Percentiles rank a stretch among this genome's conserved stretches.
Conservation (phyloP, 78 protist genomes). For the Speleostelium caveatum region DNA sequence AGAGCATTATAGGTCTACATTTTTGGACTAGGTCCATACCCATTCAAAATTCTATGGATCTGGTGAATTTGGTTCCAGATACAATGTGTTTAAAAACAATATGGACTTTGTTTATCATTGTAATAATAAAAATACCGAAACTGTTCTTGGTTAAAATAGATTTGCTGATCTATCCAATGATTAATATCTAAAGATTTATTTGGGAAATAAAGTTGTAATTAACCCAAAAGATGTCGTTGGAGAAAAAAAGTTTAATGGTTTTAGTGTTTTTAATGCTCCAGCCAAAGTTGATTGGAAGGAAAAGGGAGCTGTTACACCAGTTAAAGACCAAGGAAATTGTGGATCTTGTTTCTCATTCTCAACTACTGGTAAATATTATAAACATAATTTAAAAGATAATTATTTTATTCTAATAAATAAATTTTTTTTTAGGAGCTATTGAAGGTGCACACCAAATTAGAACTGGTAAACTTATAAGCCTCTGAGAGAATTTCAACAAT, state of each 20-base stretch:
- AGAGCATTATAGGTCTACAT: constrained; percentile 26
- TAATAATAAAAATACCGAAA: constrained; percentile 10
- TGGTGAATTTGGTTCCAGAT: constrained; percentile 14
- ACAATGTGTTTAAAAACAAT: constrained; percentile 23
- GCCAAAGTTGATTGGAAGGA: constrained; percentile 17
- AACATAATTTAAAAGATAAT: no score
- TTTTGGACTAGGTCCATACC: constrained; percentile 25
- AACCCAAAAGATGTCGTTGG: background rate
- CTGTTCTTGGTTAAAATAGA: constrained; percentile 30
- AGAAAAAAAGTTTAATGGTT: no score
- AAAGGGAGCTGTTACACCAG: constrained; percentile 27
- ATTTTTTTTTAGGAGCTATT: no score
- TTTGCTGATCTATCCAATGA: constrained; percentile 62
- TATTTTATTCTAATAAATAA: no score
- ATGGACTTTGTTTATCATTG: constrained; percentile 54
- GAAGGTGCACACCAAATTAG: constrained; percentile 51
- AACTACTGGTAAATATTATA: background rate
- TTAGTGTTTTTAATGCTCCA: no score
- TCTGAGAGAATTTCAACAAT: constrained; percentile 36
- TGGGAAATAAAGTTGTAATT: constrained; percentile 36
- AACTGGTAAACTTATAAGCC: constrained; percentile 45
- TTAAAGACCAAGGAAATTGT: constrained; percentile 42
- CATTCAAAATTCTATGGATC: constrained; percentile 1
- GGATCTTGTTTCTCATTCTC: constrained; percentile 48
- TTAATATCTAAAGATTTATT: constrained; percentile 20